These are phyloP conservation scores for Phytophthora sansomeana DNA, from an alignment of 352 stramenopile genomes.

Conservation along the genomic window DNA sequence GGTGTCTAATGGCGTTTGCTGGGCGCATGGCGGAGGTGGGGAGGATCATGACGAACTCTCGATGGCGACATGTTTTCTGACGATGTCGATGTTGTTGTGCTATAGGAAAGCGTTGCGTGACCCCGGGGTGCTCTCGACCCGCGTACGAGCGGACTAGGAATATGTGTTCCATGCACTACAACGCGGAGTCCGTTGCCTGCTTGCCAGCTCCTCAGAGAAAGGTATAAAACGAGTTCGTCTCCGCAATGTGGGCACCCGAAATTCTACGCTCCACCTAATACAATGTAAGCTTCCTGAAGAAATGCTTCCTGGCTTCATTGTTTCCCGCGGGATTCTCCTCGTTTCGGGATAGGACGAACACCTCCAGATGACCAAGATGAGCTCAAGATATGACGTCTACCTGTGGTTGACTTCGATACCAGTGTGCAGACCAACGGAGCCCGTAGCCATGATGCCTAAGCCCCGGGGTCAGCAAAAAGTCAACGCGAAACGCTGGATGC, in stretches of 20 bases:
- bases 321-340: conserved; percentile 13
- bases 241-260: background rate
- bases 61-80: background rate
- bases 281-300: conserved; percentile 14
- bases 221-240: background rate
- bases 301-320: conserved; percentile 2
- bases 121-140: conserved; percentile 42
- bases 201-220: conserved; percentile 9
- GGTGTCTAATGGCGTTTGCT: conserved; percentile 44
- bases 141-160: conserved; percentile 73
- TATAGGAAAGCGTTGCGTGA: conserved; percentile 57
- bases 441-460: too few species aligned
- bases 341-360: background rate
- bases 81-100: background rate
- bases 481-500: too few species aligned
- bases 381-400: background rate
- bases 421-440: background rate
- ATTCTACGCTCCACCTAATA: conserved; percentile 5
- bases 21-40: conserved; percentile 43
- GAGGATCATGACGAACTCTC: background rate
- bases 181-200: conserved; percentile 9
- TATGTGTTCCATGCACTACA: conserved; percentile 62
- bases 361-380: conserved; percentile 18
- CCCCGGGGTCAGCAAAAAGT: too few species aligned
- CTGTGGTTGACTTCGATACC: conserved; percentile 20